Conservation (phyloP, 2,329 filamentous ascomycete genomes). For the Colletotrichum scovillei region DNA sequence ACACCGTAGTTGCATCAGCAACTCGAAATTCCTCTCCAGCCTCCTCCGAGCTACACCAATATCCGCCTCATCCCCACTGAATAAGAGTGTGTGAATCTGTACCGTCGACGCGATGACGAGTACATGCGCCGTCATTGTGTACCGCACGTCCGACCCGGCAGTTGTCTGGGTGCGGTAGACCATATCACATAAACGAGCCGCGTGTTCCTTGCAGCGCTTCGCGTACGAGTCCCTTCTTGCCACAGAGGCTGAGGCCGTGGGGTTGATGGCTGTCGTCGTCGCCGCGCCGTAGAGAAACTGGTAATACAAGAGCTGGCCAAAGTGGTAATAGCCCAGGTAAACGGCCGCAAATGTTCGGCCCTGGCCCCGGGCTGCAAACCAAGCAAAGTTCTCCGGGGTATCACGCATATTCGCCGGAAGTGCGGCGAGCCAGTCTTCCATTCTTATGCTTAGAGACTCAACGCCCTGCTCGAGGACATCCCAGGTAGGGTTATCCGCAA, state of each 20-base stretch:
- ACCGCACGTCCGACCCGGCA: conserved; percentile 52
- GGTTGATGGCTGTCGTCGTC: conserved; percentile 35
- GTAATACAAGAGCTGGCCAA: conserved; percentile 58
- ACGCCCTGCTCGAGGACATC: conserved; percentile 45
- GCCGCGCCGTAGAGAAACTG: conserved; percentile 50
- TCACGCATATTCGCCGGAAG: conserved; percentile 50
- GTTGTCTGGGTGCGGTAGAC: conserved; percentile 50
- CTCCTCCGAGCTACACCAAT: conserved; percentile 47
- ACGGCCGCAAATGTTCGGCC: conserved; percentile 56
- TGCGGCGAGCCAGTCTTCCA: conserved; percentile 48
- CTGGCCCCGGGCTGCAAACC: conserved; percentile 49
- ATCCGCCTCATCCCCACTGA: conserved; percentile 48
- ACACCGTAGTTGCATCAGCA: conserved; percentile 50
- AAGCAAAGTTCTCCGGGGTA: conserved; percentile 50
- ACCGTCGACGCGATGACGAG: conserved; percentile 58
- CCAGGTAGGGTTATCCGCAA: conserved; percentile 39
- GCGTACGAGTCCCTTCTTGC: conserved; percentile 48
- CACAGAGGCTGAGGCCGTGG: conserved; percentile 22
- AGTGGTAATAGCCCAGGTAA: conserved; percentile 59
- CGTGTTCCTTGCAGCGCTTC: conserved; percentile 51
- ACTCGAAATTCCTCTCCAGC: conserved; percentile 57
- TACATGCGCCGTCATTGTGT: conserved; percentile 58
- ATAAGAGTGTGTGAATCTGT: conserved; percentile 57
- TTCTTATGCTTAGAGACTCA: conserved; percentile 42
- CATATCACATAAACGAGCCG: conserved; percentile 52